Conservation (phyloP, 1,284 basidiomycete genomes). For the Melampsora americana region DNA sequence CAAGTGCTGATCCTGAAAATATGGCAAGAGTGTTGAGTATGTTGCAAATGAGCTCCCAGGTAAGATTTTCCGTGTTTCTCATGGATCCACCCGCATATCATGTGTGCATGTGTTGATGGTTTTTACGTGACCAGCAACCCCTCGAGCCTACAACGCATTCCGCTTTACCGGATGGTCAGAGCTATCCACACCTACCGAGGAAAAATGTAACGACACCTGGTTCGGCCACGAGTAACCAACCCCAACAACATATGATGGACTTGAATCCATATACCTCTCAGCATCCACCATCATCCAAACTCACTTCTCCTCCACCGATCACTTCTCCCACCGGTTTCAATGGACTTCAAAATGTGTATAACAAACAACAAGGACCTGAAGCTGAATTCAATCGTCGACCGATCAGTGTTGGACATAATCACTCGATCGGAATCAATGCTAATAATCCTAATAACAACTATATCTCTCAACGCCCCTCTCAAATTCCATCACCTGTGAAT, state of each 20-base stretch:
- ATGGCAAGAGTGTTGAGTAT: slow-evolving; percentile 44
- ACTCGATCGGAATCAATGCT: background rate
- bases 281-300: background rate
- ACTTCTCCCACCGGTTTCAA: background rate
- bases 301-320: background rate
- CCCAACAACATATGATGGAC: background rate
- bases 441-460: background rate
- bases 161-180: slow-evolving; percentile 8
- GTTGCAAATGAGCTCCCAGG: slow-evolving; percentile 44
- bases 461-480: background rate
- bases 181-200: background rate
- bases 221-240: background rate
- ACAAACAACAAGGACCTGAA: background rate
- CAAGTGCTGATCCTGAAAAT: slow-evolving; percentile 42
- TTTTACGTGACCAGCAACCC: slow-evolving; percentile 8
- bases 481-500: slow-evolving; percentile 6
- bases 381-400: background rate
- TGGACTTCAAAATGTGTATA: background rate
- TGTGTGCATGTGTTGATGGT: background rate
- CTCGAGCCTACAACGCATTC: slow-evolving; percentile 14
- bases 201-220: background rate
- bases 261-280: background rate
- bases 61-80: slow-evolving; percentile 11
- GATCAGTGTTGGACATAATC: background rate
- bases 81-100: too few relatives aligned